Evolutionary conservation across 2,329 filamentous ascomycete genomes (phyloP), one percentile per base, ranked within the genome.

Genomic region (Calonectria hawksworthii): DNA sequence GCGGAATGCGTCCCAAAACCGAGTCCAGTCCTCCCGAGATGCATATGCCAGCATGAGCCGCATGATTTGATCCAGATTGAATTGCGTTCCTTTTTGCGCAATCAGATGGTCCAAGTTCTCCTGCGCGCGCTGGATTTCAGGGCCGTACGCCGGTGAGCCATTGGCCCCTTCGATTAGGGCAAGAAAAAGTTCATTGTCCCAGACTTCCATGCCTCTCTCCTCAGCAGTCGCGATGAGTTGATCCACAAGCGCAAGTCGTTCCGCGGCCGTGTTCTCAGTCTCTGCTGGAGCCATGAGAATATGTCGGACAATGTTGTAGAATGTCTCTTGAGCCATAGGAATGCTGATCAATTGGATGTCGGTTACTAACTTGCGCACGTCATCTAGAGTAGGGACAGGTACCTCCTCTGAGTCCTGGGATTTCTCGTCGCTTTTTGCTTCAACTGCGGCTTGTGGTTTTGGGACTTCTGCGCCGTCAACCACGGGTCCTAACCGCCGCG

Each of bases 1-100:
- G 70, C 88, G 88, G 87, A 93, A 94, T 13, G 88, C 80, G 26
- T 90, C 86, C 92, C 91, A 94, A 79, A 94, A 91, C 8, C 86
- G 85, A 21, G 87, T 82, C 88, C 91, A 93, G 76, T 92, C 85
- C 23, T 82, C 79, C 73, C 86, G 86, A 26, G 78, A 76, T 7
- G 90, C 86, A 75, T 91, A 89, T 1, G 86, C 84, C 4, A 82
- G 77, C 84, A 91, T 84, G 44, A 92, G 83, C 23, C 83, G 83
- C 54, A 85, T 80, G 13, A 87, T 81, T 63, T 86, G 82, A 32
- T 87, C 84, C 28, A 81, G 77, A 65, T 86, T 86, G n/a, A 86
- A 85, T 3, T 85, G 81, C 34, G 84, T 79, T 18, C 83, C 78
- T 5, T 82, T 82, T 63, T 87, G 84, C 0, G 83, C 75, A n/a